phyloP scores from a whole-genome alignment of 2,329 filamentous ascomycete species.

The Aspergillus amoenus region DNA sequence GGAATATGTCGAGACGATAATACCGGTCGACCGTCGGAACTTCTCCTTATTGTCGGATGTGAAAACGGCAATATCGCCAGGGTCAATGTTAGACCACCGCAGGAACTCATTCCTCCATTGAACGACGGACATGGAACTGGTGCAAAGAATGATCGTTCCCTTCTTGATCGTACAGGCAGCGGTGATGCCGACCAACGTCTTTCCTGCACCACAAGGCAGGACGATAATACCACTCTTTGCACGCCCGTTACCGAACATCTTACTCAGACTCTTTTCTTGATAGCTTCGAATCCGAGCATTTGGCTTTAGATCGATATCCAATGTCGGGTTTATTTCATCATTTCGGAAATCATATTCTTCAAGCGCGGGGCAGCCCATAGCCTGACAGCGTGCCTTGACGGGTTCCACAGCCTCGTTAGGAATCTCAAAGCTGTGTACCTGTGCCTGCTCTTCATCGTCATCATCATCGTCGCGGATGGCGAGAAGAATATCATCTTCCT shows the following conservation, averaged over 20 bases:
- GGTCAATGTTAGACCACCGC: slow-evolving; percentile 98
- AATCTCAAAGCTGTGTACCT: slow-evolving; percentile 93
- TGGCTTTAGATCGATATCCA: slow-evolving; percentile 91
- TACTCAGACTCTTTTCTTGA: slow-evolving; percentile 95
- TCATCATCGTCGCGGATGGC: slow-evolving; percentile 72
- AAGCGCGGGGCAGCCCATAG: slow-evolving; percentile 80
- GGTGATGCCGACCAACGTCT: slow-evolving; percentile 97
- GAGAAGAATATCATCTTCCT: slow-evolving; percentile 68
- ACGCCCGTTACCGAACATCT: slow-evolving; percentile 98
- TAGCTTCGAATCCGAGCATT: slow-evolving; percentile 89
- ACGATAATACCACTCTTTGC: slow-evolving; percentile 98
- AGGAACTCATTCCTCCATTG: slow-evolving; percentile 97
- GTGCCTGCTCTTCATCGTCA: slow-evolving; percentile 78
- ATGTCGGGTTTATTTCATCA: slow-evolving; percentile 81
- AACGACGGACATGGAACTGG: slow-evolving; percentile 94
- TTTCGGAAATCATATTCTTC: slow-evolving; percentile 98
- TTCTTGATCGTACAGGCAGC: slow-evolving; percentile 98
- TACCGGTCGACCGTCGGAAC: slow-evolving; percentile 86
- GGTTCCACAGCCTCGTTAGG: slow-evolving; percentile 76
- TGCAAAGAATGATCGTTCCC: slow-evolving; percentile 90
- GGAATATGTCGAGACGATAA: slow-evolving; percentile 96
- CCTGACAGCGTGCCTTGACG: slow-evolving; percentile 86
- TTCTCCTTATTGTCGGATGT: slow-evolving; percentile 87
- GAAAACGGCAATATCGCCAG: slow-evolving; percentile 90
- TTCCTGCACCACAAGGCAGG: slow-evolving; percentile 91